phyloP scores from a whole-genome alignment of 2,329 filamentous ascomycete genomes.

The Trichothecium roseum region DNA sequence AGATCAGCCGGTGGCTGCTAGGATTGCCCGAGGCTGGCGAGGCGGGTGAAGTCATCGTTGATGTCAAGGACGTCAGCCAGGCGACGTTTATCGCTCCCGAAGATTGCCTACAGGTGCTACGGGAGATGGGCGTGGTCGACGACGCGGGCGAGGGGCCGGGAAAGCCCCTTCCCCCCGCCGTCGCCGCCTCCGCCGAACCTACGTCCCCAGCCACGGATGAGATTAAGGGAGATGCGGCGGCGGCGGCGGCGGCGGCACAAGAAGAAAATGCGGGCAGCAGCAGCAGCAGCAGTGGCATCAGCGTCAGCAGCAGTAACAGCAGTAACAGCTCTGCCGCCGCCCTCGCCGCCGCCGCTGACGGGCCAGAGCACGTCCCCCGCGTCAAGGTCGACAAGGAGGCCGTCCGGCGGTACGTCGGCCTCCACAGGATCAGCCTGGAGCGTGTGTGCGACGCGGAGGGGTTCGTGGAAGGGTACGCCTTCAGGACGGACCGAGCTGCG shows the following conservation, averaged over 20 bases:
- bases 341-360: no score
- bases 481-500: slow-evolving; percentile 25
- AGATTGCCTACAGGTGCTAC: slow-evolving; percentile 68
- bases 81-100: slow-evolving; percentile 78
- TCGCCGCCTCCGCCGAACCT: slow-evolving; percentile 10
- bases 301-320: no score
- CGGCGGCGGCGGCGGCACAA: slow-evolving; percentile 6
- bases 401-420: slow-evolving; percentile 56
- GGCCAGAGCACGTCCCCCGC: slow-evolving; percentile 26
- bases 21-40: slow-evolving; percentile 24
- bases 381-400: slow-evolving; percentile 43
- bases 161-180: slow-evolving; percentile 15
- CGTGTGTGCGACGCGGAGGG: slow-evolving; percentile 63
- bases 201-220: no score
- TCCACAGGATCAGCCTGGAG: slow-evolving; percentile 51
- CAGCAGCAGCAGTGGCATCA: no score
- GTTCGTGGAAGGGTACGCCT: slow-evolving; percentile 59
- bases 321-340: not conserved
- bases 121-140: slow-evolving; percentile 67
- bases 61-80: slow-evolving; percentile 60
- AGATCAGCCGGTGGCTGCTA: slow-evolving; percentile 64
- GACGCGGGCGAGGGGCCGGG: slow-evolving; percentile 40
- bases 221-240: slow-evolving; percentile 2
- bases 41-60: slow-evolving; percentile 38
- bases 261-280: no score